Percentiles rank a stretch among this genome's conserved stretches.
Conservation (phyloP, 495 filamentous ascomycete genomes). For the Hypoxylon perforatum region DNA sequence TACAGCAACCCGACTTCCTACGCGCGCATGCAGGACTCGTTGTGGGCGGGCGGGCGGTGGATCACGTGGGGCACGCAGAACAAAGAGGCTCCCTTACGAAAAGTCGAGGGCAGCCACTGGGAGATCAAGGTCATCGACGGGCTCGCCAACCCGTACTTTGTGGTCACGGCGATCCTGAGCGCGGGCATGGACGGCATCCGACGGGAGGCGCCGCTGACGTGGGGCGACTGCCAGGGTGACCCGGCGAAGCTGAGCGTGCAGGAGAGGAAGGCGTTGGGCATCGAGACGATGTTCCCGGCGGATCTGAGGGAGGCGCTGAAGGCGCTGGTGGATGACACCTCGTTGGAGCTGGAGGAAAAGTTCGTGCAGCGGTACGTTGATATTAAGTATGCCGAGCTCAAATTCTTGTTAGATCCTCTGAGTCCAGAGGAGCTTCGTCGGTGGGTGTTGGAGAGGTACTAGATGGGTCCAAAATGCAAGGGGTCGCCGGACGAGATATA, state of each 20-base stretch:
- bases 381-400: slow-evolving; percentile 68
- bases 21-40: slow-evolving; percentile 69
- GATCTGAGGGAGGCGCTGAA: slow-evolving; percentile 64
- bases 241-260: slow-evolving; percentile 61
- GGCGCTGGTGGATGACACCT: slow-evolving; percentile 58
- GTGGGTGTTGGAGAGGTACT: slow-evolving; percentile 74
- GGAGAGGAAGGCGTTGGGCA: slow-evolving; percentile 63
- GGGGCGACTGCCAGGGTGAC: slow-evolving; percentile 69
- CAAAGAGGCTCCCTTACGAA: slow-evolving; percentile 74
- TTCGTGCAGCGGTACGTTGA: slow-evolving; percentile 68
- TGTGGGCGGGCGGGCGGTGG: slow-evolving; percentile 81
- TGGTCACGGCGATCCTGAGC: slow-evolving; percentile 71
- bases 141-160: slow-evolving; percentile 77
- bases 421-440: slow-evolving; percentile 54
- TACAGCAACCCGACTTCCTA: slow-evolving; percentile 71
- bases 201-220: slow-evolving; percentile 55
- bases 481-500: too few relatives aligned
- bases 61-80: slow-evolving; percentile 82
- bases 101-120: slow-evolving; percentile 71
- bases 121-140: slow-evolving; percentile 79
- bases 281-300: slow-evolving; percentile 63
- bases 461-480: slow-evolving; percentile 7
- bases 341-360: slow-evolving; percentile 60
- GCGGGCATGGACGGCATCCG: slow-evolving; percentile 72
- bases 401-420: slow-evolving; percentile 56